phyloP scores from a whole-genome alignment of 768 basidiomycete genomes.

The Xerocomus brunneocitrinus region DNA sequence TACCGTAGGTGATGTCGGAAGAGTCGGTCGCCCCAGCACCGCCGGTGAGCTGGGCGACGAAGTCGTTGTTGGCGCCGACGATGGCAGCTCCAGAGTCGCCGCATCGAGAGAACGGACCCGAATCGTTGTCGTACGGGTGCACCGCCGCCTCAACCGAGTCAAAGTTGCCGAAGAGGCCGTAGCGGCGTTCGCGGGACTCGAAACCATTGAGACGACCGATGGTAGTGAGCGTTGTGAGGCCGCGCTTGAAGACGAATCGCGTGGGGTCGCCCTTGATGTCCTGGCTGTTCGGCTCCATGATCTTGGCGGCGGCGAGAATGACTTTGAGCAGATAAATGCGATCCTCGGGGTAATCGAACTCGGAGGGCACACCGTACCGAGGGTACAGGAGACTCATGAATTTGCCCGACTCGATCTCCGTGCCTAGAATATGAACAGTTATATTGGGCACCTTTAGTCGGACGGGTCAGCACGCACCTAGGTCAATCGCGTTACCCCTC shows the following conservation, averaged over 20 bases:
- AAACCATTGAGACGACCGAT: constrained; percentile 10
- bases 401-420: neutral
- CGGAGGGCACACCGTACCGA: neutral
- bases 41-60: constrained; percentile 31
- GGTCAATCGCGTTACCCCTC: too few relatives aligned
- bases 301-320: constrained; percentile 15
- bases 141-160: constrained; percentile 1
- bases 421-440: too few relatives aligned
- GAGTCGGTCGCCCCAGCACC: constrained; percentile 22
- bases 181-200: constrained; percentile 7
- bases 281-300: constrained; percentile 17
- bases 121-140: constrained; percentile 8
- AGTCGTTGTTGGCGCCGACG: constrained; percentile 14
- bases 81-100: constrained; percentile 21
- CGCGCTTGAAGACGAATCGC: constrained; percentile 13
- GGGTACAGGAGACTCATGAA: neutral
- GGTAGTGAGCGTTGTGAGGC: neutral
- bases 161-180: neutral
- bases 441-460: too few relatives aligned
- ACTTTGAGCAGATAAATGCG: neutral
- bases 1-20: constrained; percentile 30
- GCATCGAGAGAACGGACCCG: constrained; percentile 14
- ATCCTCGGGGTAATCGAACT: neutral
- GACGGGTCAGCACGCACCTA: too few relatives aligned
- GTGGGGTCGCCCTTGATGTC: constrained; percentile 21